Conservation (phyloP, 2,329 filamentous ascomycete genomes). For the Diaporthe aspalathi region DNA sequence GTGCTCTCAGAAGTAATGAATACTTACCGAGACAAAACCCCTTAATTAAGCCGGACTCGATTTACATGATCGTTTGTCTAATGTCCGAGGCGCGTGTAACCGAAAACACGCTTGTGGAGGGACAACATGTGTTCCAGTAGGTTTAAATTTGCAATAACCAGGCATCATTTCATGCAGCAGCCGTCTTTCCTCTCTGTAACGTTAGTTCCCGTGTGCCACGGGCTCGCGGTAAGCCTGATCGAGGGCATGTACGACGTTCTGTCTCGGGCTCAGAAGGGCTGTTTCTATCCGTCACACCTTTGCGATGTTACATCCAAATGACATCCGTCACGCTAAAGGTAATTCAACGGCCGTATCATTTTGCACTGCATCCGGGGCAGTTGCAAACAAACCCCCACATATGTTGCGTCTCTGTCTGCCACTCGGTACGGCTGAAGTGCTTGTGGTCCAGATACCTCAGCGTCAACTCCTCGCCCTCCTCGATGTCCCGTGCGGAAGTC, state of each 20-base stretch:
- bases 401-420: not conserved
- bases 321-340: not conserved
- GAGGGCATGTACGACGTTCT: no score
- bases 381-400: conserved; percentile 25
- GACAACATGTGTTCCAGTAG: not conserved
- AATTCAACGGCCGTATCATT: not conserved
- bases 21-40: no score
- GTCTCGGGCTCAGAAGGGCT: not conserved
- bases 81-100: not conserved
- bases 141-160: not conserved
- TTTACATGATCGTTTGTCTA: not conserved
- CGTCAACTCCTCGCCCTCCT: conserved; percentile 25
- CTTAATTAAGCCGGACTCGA: not conserved
- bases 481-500: conserved; percentile 27
- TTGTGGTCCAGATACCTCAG: conserved; percentile 27
- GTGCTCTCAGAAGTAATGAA: not conserved
- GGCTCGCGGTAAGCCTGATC: no score
- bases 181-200: not conserved
- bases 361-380: not conserved
- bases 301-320: not conserved
- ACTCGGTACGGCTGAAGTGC: conserved; percentile 9
- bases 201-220: no score
- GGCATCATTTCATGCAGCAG: no score
- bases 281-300: not conserved
- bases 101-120: not conserved